Evolutionary conservation across 306 rosid genomes (phyloP), one percentile per base, ranked within the genome.

Genomic region (Vicia sativa): DNA sequence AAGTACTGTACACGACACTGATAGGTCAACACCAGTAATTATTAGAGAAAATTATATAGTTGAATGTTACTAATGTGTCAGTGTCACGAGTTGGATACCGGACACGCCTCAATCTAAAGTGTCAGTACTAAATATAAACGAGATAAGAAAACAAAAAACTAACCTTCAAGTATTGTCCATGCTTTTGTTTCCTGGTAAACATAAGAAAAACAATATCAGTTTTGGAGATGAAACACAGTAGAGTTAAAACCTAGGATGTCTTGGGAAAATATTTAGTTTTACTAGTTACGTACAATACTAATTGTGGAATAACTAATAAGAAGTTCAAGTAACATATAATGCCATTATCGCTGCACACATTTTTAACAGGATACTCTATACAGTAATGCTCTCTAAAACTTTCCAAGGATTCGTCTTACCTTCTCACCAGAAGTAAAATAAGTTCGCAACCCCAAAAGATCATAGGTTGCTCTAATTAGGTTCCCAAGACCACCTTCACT

Each of bases 391-490:
- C 68, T 23, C 53, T 15, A 70, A 23, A 67, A 12, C 13, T 7
- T 66, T 43, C 60, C 65, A 39, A 49, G 42, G 16, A 65, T 68
- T 81, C 72, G 55, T 72, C 76, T 29, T 71, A 93, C 99, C 99
- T 93, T 93, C 80, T 93, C 99, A 54, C 99, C 95, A 9, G 99
- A 88, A 37, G 99, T 93, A 77, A 93, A 93, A 81, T 90, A 93
- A 42, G 98, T 93, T 15, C 91, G 83, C 25, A 93, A 84, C 70
- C 98, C 97, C 83, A 93, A 72, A 62, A 86, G 87, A 57, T 71
- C 78, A 77, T 93, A 93, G 46, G 98, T 90, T 79, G 81, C 87
- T 77, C 97, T 85, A 69, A 93, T 93, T 65, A 93, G 95, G 75
- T 90, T 88, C 55, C 99, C 99, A 50, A 90, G 95, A 77, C 99